Base-by-base conservation (phyloP, 2,329 filamentous ascomycete genomes). In the Parastagonospora nodorum region DNA sequence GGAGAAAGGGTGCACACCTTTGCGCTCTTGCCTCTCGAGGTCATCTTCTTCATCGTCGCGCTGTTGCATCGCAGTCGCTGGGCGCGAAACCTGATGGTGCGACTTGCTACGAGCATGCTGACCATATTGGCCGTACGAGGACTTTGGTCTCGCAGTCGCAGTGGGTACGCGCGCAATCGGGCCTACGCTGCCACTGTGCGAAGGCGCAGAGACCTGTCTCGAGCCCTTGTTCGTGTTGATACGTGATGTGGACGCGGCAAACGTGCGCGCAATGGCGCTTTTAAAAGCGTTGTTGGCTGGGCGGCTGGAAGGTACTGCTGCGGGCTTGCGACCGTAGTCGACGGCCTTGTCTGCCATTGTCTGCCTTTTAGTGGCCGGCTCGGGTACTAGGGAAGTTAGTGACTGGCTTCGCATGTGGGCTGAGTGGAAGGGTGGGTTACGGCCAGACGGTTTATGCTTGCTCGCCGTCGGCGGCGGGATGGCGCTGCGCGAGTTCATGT, bases 151-250 rank as follows among this genome's bases (percentile, higher is more conserved):
- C 37, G 40, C 29, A 73, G 51, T 74, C 63, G 75, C 72, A 16
- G 37, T 50, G 11, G 52, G 47, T 11, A 82, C 77, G 57, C 84
- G 80, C 14, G 71, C 60, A 11, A 77, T 79, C 10, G 80, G 78
- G 1, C 85, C 84, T 27, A 85, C 70, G 61, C 67, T 70, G 53
- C 79, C 82, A 11, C 82, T 78, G 55, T 86, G 85, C 53, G 76
- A 78, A 55, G 75, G 46, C 8, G 79, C 45, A 76, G 75, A 42
- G 76, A 74, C 41, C 71, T 74, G 61, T 74, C 72, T 64, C 75
- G 74, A 53, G 47, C 79, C 76, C 30, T 75, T 71, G 48, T 68
- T 69, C 48, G 73, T 72, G 49, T 68, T 72, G 49, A 75, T 70
- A 58, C 78, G 77, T 27, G 79, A 72, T 7, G 67, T 66, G 4